phyloP scores from a whole-genome alignment of 176 grass and related monocot species.

The Thinopyrum elongatum region DNA sequence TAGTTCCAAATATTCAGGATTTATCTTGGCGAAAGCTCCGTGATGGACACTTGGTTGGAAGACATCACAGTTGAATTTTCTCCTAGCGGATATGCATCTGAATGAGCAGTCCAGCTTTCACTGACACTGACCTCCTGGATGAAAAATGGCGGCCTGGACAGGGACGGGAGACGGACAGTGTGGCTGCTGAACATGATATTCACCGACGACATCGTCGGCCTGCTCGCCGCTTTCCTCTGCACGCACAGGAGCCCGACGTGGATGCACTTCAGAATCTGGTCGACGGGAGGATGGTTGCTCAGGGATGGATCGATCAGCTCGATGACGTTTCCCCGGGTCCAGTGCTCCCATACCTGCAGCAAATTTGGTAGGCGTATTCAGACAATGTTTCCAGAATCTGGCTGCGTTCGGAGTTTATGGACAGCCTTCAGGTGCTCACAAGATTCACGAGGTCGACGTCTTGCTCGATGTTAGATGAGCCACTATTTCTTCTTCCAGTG shows the following conservation, averaged over 20 bases:
- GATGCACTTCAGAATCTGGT: constrained; percentile 40
- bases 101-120: background rate
- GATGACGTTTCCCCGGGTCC: constrained; percentile 34
- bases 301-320: constrained; percentile 35
- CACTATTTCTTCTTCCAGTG: constrained; percentile 44
- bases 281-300: constrained; percentile 17
- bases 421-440: constrained; percentile 15
- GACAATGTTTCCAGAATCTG: background rate
- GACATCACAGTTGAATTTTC: background rate
- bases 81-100: background rate
- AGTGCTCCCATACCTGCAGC: constrained; percentile 49
- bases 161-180: constrained; percentile 31
- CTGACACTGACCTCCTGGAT: background rate
- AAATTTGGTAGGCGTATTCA: background rate
- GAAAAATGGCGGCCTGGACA: constrained; percentile 41
- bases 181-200: constrained; percentile 50
- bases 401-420: background rate
- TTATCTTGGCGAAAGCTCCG: constrained; percentile 43
- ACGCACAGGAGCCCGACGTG: constrained; percentile 58
- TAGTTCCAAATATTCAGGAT: background rate
- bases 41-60: constrained; percentile 20
- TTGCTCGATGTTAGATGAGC: background rate
- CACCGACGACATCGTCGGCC: constrained; percentile 48
- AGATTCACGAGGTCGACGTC: constrained; percentile 34
- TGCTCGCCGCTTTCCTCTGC: constrained; percentile 40